Evolutionary conservation across 1,139 yeast genomes (phyloP), one percentile per base, ranked within the genome.

Genomic region (Scheffersomyces insectosa): DNA sequence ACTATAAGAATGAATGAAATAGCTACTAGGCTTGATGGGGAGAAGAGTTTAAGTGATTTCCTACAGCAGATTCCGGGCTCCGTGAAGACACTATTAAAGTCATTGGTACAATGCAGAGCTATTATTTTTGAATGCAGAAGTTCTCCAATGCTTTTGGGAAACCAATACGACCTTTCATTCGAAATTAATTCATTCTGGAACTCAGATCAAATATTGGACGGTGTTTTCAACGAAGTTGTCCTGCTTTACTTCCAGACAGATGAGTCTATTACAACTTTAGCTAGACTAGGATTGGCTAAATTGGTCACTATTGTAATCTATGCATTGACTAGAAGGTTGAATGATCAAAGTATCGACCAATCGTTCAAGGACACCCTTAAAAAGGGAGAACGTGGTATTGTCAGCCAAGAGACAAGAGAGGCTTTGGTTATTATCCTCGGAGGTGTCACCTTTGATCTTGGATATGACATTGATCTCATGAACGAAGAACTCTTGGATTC

Each of bases 1-100:
- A 80, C 86, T 0, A 71, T 83, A 28, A 72, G 77, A 38, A 75
- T 81, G 76, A 60, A 70, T 40, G 89, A 83, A 55, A 75, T 82
- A 25, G 56, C 82, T 0, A 66, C 80, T 1, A 70, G 89, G 50
- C 54, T 75, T 6, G 65, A 65, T 25, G 77, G 77, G 1, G 53
- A 50, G 7, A 54, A 60, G 12, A 60, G 74, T 5, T 66, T 68
- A 40, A 51, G 59, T 2, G 55, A 60, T 5, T 72, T 77, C 43
- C 51, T 79, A 42, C 49, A 53, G 23, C 62, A 66, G 50, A 50
- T 68, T 52, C 55, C 73, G 48, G 55, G 66, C 39, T 46, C 78
- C 53, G 40, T 72, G 35, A 63, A 63, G 50, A 47, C 65, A 13
- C 60, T 73, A 43, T 45, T 78, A 27, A 67, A 68, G 42, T 57